Base-by-base conservation (phyloP, 306 rosid species). In the Sicyos baderoa region DNA sequence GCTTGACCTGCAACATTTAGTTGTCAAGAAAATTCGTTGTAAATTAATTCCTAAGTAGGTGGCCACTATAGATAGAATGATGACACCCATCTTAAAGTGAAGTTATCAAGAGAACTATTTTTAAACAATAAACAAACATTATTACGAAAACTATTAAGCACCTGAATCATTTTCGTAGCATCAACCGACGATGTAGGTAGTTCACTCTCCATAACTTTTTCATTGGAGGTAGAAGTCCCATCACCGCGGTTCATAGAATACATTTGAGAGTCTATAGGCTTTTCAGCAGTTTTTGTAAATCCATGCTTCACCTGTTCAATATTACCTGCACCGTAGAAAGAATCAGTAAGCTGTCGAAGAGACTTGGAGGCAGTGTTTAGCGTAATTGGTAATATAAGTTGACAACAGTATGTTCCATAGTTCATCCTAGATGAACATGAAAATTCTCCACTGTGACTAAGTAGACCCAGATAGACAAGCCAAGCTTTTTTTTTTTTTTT, bases 121-220 rank as follows among this genome's bases (percentile, higher is more conserved):
- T 52, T 52, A 1, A 52, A 17, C 21, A 9, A 59, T 21, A 59
- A 58, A 59, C 11, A 0, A 59, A 25, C 15, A 21, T 23, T 22
- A 25, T 67, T 14, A 49, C 25, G 13, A 0, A 55, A 29, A 16
- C 22, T 53, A 74, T 47, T 23, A 44, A 25, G 67, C 70, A 85
- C 97, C 94, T 82, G 96, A 62, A 75, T 79, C 77, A 77, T 74
- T 73, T 85, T 86, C 52, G 82, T 86, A 47, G 85, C 84, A 73
- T 86, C 96, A 16, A 78, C 70, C 64, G 78, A 71, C 65, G 76
- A 71, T 72, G 74, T 75, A 75, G 82, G 91, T 74, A 84, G 86
- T 65, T 85, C 99, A 68, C 80, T 89, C 79, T 85, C 96, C 76
- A 80, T 73, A 62, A 67, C 72, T 67, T 73, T 83, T 77, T 77